Evolutionary conservation across 352 stramenopile species (phyloP), one percentile per base, ranked within the genome.

Genomic region (Phytophthora agathidicida): DNA sequence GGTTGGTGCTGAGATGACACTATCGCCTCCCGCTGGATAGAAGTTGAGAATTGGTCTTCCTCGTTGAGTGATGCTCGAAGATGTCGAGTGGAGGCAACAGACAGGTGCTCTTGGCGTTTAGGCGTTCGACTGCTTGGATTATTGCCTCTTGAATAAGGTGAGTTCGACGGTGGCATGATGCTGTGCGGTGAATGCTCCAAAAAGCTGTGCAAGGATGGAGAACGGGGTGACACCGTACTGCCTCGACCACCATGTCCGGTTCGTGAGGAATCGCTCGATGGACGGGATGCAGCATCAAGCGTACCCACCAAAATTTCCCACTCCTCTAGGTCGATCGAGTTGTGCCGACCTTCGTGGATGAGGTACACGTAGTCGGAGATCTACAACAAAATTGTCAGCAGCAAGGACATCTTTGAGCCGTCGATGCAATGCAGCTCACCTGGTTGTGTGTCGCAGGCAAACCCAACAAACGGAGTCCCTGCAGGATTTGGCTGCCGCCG

Each of bases 361-460:
- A 91, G 48, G 20, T 88, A 91, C 1, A 91, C 67, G 13, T 91
- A 91, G 62, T 91, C 81, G 24, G 78, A 76, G 3, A 91, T 81
- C 81, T 91, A 57, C 3, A 39, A 26, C 2, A 6, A 49, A 58
- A 16, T 39, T 8, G 20, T 38, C 38, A 42, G 22, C 16, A 36
- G n/a, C 44, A 33, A 48, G 7, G 16, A 45, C 22, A 20, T 5
- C 17, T 55, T 7, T 5, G 4, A 10, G 10, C 23, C 27, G 11
- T 14, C 9, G 39, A 32, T 16, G 4, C 13, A 44, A 20, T 10
- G 3, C 10, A 19, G 26, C 52, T 41, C 41, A 89, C 79, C 56
- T 91, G 82, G 17, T 89, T 88, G 55, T 87, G 77, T 7, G 77
- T 89, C 13, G 80, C 79, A 35, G 79, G 77, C 11, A 89, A 35